Evolutionary conservation across 2,329 filamentous ascomycete species (phyloP).

Genomic region (Dryadomyces quercivorus): DNA sequence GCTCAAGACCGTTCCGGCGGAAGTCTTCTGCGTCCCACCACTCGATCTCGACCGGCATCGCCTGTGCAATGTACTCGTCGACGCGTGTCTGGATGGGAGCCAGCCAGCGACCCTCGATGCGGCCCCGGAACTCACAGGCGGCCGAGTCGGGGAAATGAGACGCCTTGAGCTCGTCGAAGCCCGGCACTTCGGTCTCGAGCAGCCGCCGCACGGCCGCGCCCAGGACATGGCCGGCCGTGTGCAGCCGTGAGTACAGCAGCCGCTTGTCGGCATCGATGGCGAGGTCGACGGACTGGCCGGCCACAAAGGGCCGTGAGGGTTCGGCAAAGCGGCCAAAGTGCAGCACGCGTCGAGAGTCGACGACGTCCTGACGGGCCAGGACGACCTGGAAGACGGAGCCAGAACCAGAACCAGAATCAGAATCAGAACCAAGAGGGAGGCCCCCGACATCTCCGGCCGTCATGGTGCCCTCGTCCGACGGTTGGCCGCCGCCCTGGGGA

Average conservation of each 20-base stretch:
- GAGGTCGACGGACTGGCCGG: slow-evolving; percentile 38
- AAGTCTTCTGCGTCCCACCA: slow-evolving; percentile 59
- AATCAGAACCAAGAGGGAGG: too few species aligned
- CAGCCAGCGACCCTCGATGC: slow-evolving; percentile 53
- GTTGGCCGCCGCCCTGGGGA: slow-evolving; percentile 63
- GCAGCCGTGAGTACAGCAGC: slow-evolving; percentile 51
- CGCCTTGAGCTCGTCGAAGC: slow-evolving; percentile 57
- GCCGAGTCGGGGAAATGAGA: slow-evolving; percentile 59
- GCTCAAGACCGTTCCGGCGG: slow-evolving; percentile 35
- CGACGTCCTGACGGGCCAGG: slow-evolving; percentile 42
- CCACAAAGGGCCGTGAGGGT: slow-evolving; percentile 19
- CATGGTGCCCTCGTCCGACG: slow-evolving; percentile 53
- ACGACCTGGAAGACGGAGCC: slow-evolving; percentile 35
- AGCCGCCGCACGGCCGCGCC: slow-evolving; percentile 54
- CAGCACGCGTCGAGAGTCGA: slow-evolving; percentile 42
- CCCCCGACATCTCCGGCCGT: slow-evolving; percentile 12
- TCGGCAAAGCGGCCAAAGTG: slow-evolving; percentile 49
- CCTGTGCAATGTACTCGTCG: slow-evolving; percentile 42
- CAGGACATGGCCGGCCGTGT: slow-evolving; percentile 64
- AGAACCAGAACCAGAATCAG: not conserved
- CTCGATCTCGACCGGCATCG: slow-evolving; percentile 48
- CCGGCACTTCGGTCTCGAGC: slow-evolving; percentile 34
- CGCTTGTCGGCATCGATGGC: slow-evolving; percentile 48
- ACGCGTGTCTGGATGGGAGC: slow-evolving; percentile 47
- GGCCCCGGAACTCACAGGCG: slow-evolving; percentile 53